Base-by-base conservation (phyloP, 225 moss, liverwort and hornwort species). In the Sphagnum tenellum region DNA sequence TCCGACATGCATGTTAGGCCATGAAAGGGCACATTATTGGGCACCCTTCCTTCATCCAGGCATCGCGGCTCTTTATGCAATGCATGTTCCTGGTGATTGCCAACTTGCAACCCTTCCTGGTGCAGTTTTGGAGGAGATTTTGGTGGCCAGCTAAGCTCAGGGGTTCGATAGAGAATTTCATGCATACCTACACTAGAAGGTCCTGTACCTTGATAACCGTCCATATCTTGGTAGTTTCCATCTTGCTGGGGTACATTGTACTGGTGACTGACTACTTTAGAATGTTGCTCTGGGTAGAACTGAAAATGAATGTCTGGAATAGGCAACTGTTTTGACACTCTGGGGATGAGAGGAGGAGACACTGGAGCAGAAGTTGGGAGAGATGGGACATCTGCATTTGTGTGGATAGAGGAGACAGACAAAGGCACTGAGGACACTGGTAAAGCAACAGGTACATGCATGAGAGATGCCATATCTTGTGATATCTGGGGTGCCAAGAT, bases 311-410 rank as follows among this genome's bases (percentile, higher is more conserved):
- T 56, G 49, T 96, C 96, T 48, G 89, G 73, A 47, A 79, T 54
- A 64, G 77, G 64, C 8, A 74, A 74, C 69, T 76, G 72, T 64
- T 90, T 90, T 5, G 75, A 59, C 62, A 67, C 66, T 60, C 90
- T 78, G 13, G 88, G 66, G 61, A 89, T 13, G 12, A 80, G 81
- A 44, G 96, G 96, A 8, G 96, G 92, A 66, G 96, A 98, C 11
- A 92, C 90, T 9, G 96, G 92, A 11, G 96, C 78, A 68, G 96
- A 96, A 8, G 92, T 78, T 12, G 89, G 86, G 56, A 88, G 78
- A 47, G 82, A 80, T 29, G 82, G 68, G 1, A 66, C 77, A 64
- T 64, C 77, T 12, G 74, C 55, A 48, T 71, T 77, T 57, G 68
- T 72, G 9, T 70, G 56, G 29, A 81, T 72, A 8, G 76, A 76